Conservation (phyloP, 176 grass and related monocot genomes). For the Carex pumila region DNA sequence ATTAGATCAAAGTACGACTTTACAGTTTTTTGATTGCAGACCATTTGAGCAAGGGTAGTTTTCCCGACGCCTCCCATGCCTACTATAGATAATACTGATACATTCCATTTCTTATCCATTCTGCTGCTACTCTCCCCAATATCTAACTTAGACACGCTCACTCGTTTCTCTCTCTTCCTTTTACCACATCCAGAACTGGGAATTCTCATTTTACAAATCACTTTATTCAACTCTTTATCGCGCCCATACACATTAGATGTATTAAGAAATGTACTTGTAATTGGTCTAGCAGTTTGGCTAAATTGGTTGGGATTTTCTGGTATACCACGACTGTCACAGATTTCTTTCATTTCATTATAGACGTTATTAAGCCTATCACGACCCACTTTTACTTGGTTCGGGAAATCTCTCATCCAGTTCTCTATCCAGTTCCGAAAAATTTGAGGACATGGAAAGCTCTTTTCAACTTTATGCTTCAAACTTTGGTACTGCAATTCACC, state of each 20-base stretch:
- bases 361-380: neutral
- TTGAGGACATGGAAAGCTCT: neutral
- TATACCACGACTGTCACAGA: neutral
- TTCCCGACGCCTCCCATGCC: neutral
- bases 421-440: no score
- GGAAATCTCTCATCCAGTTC: neutral
- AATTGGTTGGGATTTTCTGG: constrained; percentile 1
- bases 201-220: neutral
- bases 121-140: neutral
- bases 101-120: neutral
- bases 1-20: neutral
- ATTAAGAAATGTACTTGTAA: neutral
- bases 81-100: neutral
- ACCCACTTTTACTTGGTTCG: neutral
- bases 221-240: neutral
- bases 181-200: neutral
- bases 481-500: no score
- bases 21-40: neutral
- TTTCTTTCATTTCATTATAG: neutral
- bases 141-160: neutral
- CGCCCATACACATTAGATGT: neutral
- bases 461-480: neutral
- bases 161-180: neutral
- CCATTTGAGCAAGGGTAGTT: constrained; percentile 10
- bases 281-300: neutral